These are phyloP conservation scores for Carex sylvatica DNA, from an alignment of 202 grass and related monocot species.

Conservation along the genomic window DNA sequence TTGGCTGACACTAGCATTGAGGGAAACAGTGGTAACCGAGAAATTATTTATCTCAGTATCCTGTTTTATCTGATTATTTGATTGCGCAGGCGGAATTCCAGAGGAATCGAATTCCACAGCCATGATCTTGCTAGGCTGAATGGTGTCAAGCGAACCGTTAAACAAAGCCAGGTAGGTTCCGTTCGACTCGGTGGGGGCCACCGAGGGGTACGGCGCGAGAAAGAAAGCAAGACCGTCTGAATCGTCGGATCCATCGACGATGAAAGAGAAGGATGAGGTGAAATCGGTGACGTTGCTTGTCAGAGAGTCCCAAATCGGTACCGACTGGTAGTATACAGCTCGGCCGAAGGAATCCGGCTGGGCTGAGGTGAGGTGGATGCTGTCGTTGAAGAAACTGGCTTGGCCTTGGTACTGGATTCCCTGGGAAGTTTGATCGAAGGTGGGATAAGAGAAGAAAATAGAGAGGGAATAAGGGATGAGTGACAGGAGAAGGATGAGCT, in stretches of 20 bases:
- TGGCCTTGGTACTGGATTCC: conserved; percentile 52
- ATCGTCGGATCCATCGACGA: conserved; percentile 21
- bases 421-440: conserved; percentile 14
- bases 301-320: conserved; percentile 56
- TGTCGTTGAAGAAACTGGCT: conserved; percentile 50
- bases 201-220: conserved; percentile 50
- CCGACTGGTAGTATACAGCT: conserved; percentile 46
- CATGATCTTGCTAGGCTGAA: conserved; percentile 34
- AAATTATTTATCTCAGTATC: conserved; percentile 52
- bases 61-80: conserved; percentile 37
- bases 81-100: conserved; percentile 42
- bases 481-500: conserved; percentile 31
- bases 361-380: conserved; percentile 55
- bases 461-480: background rate
- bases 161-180: conserved; percentile 59
- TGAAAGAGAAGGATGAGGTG: conserved; percentile 67
- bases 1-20: conserved; percentile 43
- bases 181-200: conserved; percentile 31
- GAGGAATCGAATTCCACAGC: conserved; percentile 72
- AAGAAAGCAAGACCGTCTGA: conserved; percentile 71
- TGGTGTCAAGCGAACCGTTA: conserved; percentile 4
- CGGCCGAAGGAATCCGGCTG: conserved; percentile 41
- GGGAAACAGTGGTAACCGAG: conserved; percentile 31
- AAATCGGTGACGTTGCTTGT: conserved; percentile 56
- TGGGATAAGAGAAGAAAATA: conserved; percentile 45